Conservation (phyloP, 129 eudicot species). For the Arctium minus region DNA sequence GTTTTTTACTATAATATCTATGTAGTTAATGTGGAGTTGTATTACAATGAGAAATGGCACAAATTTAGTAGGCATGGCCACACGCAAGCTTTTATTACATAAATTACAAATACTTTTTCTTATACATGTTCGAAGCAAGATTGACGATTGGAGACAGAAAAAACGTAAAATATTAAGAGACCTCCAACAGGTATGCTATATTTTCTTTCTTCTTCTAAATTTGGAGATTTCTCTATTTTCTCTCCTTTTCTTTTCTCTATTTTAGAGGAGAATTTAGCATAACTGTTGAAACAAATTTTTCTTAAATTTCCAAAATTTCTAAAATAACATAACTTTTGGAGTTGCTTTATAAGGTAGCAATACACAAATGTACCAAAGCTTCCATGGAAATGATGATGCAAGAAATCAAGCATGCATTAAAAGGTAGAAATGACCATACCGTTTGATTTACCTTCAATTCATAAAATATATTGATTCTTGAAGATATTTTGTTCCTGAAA, state of each 20-base stretch:
- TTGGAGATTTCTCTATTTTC: too few species aligned
- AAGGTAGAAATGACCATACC: too few species aligned
- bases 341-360: neutral
- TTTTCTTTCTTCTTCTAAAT: too few species aligned
- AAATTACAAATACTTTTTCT: neutral
- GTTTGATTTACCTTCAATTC: neutral
- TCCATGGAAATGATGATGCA: neutral
- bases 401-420: too few species aligned
- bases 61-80: neutral
- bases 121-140: neutral
- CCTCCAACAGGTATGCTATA: too few species aligned
- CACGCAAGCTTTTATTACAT: neutral
- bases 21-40: neutral
- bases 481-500: neutral
- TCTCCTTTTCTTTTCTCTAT: too few species aligned
- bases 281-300: too few species aligned
- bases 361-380: neutral
- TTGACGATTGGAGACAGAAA: neutral
- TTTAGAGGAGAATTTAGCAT: too few species aligned
- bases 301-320: too few species aligned
- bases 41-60: too few species aligned
- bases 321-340: too few species aligned
- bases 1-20: neutral
- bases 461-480: neutral
- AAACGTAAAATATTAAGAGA: neutral